Conservation (phyloP, 305 asterid genomes). For the Caryopteris hybrid region DNA sequence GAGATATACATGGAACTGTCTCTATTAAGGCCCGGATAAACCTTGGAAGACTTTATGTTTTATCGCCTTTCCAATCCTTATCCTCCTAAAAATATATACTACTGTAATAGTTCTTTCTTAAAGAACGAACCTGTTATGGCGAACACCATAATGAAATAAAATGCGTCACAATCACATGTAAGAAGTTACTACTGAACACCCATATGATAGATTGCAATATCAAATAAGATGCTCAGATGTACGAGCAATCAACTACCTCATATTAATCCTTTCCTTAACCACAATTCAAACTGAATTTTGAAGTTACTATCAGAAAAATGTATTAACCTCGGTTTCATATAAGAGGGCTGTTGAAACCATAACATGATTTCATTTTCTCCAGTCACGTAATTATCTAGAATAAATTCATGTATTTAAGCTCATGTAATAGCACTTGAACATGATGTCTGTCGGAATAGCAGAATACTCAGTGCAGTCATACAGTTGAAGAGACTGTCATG, state of each 20-base stretch:
- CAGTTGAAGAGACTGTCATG: neutral
- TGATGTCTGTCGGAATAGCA: neutral
- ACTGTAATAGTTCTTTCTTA: no score
- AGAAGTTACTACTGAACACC: neutral
- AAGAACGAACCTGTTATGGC: no score
- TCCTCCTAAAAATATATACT: no score
- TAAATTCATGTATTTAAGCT: neutral
- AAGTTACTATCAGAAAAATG: neutral
- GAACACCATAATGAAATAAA: no score
- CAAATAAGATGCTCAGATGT: neutral
- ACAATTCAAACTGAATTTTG: neutral
- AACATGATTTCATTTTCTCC: neutral
- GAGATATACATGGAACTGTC: no score
- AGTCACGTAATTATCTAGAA: neutral
- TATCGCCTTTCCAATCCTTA: no score
- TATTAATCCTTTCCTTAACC: neutral
- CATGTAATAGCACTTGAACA: neutral
- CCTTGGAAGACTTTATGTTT: no score
- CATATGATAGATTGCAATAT: neutral
- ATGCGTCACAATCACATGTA: no score
- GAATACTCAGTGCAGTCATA: neutral
- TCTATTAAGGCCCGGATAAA: no score
- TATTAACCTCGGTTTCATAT: neutral
- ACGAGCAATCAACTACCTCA: neutral
- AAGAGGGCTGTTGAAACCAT: neutral